These are phyloP conservation scores for Penicillium daleae DNA, from an alignment of 495 filamentous ascomycete genomes.

Conservation along the genomic window DNA sequence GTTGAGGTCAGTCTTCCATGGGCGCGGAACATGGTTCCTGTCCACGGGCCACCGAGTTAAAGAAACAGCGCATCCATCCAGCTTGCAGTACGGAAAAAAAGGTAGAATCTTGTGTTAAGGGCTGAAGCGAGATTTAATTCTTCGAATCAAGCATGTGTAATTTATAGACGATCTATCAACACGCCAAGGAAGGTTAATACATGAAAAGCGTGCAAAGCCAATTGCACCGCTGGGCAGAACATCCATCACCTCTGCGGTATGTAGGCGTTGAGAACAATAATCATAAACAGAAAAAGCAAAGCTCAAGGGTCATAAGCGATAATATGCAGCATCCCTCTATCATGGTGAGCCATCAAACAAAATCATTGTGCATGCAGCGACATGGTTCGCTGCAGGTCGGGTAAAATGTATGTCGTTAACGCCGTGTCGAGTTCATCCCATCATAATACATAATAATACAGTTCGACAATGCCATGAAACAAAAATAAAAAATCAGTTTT, in stretches of 20 bases:
- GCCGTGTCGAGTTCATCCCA: conserved; percentile 24
- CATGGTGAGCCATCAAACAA: conserved; percentile 17
- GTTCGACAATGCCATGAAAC: conserved; percentile 6
- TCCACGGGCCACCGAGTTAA: neutral
- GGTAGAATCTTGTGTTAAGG: neutral
- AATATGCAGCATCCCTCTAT: conserved; percentile 25
- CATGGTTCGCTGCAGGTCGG: conserved; percentile 9
- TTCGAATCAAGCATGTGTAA: neutral
- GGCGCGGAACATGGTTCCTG: neutral
- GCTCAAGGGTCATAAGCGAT: conserved; percentile 20
- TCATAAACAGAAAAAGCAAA: conserved; percentile 17
- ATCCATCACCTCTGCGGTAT: conserved; percentile 1
- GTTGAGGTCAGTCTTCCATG: conserved; percentile 2
- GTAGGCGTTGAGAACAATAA: conserved; percentile 15
- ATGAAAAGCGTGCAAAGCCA: neutral
- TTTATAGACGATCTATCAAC: conserved; percentile 10
- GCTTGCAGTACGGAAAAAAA: neutral
- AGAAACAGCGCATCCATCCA: neutral
- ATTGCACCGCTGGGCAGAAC: neutral
- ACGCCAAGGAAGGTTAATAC: conserved; percentile 2
- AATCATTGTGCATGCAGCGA: conserved; percentile 19
- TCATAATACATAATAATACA: conserved; percentile 34
- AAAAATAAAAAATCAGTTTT: neutral
- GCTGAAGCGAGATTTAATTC: neutral
- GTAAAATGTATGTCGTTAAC: conserved; percentile 23